A percentile compares a stretch with the other conserved stretches of the same genome.
Evolutionary conservation across 768 basidiomycete genomes (phyloP).

Genomic region (Neoboletus magnificus): DNA sequence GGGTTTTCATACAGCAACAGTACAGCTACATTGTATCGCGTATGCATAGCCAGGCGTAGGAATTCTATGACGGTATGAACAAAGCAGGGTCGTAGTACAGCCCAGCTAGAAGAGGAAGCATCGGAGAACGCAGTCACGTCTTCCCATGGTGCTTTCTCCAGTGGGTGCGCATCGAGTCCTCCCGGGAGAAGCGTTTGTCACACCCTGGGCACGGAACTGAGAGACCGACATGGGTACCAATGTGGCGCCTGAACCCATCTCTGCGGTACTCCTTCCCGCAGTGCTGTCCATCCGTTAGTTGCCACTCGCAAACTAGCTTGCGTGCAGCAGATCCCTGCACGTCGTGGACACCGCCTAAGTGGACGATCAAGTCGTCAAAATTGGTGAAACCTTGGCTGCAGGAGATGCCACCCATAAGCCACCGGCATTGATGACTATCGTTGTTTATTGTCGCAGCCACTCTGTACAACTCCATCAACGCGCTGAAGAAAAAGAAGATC

Average conservation of each 20-base stretch:
- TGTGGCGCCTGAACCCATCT: slow-evolving; percentile 5
- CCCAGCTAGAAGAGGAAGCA: no score
- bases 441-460: not conserved
- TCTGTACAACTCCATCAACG: slow-evolving; percentile 1
- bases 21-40: not conserved
- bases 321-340: not conserved
- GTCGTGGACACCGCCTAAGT: not conserved
- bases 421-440: not conserved
- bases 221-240: not conserved
- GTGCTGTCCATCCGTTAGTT: accelerated
- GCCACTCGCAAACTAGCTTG: slow-evolving; percentile 5
- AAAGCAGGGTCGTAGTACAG: not conserved
- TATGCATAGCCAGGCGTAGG: not conserved
- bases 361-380: slow-evolving; percentile 6
- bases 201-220: not conserved
- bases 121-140: not conserved
- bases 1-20: not conserved
- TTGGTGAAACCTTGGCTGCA: not conserved
- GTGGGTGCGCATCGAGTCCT: slow-evolving; percentile 2
- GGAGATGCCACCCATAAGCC: not conserved
- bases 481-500: not conserved
- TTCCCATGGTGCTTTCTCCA: not conserved
- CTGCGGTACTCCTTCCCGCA: slow-evolving; percentile 1
- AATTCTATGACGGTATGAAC: not conserved
- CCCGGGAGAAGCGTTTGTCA: slow-evolving; percentile 1